Base-by-base conservation (phyloP, 202 grass and related monocot genomes). In the Eragrostis tef region DNA sequence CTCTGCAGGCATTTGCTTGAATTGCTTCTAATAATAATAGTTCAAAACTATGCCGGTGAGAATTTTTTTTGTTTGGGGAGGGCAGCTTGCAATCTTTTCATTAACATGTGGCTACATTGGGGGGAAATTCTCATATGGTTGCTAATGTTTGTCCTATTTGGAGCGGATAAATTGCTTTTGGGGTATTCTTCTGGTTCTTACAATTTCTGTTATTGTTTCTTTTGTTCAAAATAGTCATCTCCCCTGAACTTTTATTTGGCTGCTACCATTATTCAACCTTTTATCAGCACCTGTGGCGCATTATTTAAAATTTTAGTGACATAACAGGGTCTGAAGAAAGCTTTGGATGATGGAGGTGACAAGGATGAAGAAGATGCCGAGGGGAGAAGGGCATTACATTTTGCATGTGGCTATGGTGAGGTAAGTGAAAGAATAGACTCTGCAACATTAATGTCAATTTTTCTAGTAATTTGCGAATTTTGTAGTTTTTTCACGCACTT, bases 381-480 rank as follows among this genome's bases (percentile, higher is more conserved):
- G 83, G 92, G 92, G 74, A 92, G 95, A 81, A 92, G 92, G 84
- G 92, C 95, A 72, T 94, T 98, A 64, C 95, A 98, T 93, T 98
- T 98, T 98, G 92, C 95, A 77, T 98, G 95, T 93, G 95, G 95
- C 15, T 98, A 98, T 67, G 90, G 92, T 25, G 95, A 98, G 90
- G 95, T 98, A 86, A 76, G 81, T 77, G 26, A 41, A 80, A 22
- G 11, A 64, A 76, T 4, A 11, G 27, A 70, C 75, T 50, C 72
- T 7, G 1, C 49, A 71, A 76, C 14, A 9, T 46, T 27, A 17
- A 49, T 67, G 3, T 9, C 19, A 78, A 70, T 56, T 54, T 56
- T 54, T 24, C 11, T 57, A 16, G 1, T 73, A 67, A 58, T 31
- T 34, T 79, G 61, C 31, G n/a, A 16, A 69, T 56, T 84, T 11